Percentiles rank a stretch among this genome's conserved stretches.
Conservation (phyloP, 2,329 filamentous ascomycete genomes). For the Ramularia endophylla region DNA sequence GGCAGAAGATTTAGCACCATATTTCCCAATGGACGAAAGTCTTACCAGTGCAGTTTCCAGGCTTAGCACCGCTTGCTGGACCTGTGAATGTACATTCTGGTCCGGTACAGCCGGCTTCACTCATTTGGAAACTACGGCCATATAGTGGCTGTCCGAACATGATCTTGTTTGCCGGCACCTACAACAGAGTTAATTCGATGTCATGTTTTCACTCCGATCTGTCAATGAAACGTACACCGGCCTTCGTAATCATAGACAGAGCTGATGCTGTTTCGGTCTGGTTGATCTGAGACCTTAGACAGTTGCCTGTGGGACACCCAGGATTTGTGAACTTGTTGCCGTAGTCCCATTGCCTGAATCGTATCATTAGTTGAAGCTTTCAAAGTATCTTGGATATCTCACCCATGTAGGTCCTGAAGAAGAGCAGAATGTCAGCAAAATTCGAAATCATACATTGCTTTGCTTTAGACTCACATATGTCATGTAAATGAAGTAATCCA, state of each 20-base stretch:
- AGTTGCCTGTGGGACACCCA: slow-evolving; percentile 29
- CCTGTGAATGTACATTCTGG: slow-evolving; percentile 25
- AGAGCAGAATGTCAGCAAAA: too few relatives aligned
- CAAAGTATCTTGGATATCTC: neutral
- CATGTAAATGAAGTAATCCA: slow-evolving; percentile 32
- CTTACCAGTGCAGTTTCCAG: slow-evolving; percentile 27
- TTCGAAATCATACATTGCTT: neutral
- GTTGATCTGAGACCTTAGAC: slow-evolving; percentile 34
- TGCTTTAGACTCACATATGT: slow-evolving; percentile 37
- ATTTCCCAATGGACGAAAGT: neutral
- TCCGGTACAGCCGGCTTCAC: slow-evolving; percentile 21
- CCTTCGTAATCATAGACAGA: slow-evolving; percentile 39
- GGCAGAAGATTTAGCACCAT: neutral
- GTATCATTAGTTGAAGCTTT: neutral
- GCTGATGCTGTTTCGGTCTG: slow-evolving; percentile 31
- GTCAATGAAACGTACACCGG: slow-evolving; percentile 33
- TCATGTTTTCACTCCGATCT: neutral
- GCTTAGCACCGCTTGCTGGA: slow-evolving; percentile 22
- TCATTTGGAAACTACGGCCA: slow-evolving; percentile 67
- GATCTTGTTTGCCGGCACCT: slow-evolving; percentile 59
- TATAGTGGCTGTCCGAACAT: slow-evolving; percentile 88
- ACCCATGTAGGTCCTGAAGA: neutral
- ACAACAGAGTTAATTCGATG: neutral
- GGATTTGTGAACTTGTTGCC: slow-evolving; percentile 26
- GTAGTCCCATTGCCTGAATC: slow-evolving; percentile 30